phyloP scores from a whole-genome alignment of 2,329 filamentous ascomycete species.

The Geosmithia morbida region DNA sequence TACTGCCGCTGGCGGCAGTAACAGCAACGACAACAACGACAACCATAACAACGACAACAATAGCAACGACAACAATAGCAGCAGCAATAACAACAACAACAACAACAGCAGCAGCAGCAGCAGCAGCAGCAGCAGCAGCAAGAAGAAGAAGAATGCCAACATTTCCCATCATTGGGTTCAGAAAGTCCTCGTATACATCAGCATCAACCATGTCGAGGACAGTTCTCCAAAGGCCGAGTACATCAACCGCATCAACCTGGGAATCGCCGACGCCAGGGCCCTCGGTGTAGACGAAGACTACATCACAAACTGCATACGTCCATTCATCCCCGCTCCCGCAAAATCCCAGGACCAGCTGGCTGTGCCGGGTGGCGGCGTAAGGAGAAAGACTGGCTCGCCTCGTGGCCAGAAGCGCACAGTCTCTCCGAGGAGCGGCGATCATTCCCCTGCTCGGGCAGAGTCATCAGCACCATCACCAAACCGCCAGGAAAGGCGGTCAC shows the following conservation, averaged over 20 bases:
- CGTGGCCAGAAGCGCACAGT: slow-evolving; percentile 4
- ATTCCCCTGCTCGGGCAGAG: slow-evolving; percentile 9
- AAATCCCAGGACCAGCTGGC: slow-evolving; percentile 3
- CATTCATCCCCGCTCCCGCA: slow-evolving; percentile 14
- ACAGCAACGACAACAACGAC: too few relatives aligned
- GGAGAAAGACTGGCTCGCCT: not conserved
- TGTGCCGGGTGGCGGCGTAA: not conserved
- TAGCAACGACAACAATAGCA: too few relatives aligned
- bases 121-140: not conserved
- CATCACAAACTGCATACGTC: slow-evolving; percentile 19
- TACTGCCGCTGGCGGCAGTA: too few relatives aligned
- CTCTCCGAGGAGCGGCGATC: slow-evolving; percentile 8
- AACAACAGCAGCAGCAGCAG: slow-evolving; percentile 1
- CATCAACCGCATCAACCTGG: slow-evolving; percentile 21
- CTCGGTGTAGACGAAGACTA: slow-evolving; percentile 20
- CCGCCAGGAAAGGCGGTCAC: not conserved
- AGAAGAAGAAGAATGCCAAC: slow-evolving; percentile 3
- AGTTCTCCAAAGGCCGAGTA: slow-evolving; percentile 23
- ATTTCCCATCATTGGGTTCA: slow-evolving; percentile 11
- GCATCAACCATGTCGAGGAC: slow-evolving; percentile 14
- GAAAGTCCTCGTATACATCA: slow-evolving; percentile 25
- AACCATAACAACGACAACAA: too few relatives aligned
- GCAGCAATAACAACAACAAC: too few relatives aligned
- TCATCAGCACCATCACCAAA: too few relatives aligned
- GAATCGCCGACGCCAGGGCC: slow-evolving; percentile 17